Percentiles rank a stretch among this genome's conserved stretches.
Evolutionary conservation across 1,139 yeast species (phyloP).

Genomic region (Lodderomyces jiufengensis): DNA sequence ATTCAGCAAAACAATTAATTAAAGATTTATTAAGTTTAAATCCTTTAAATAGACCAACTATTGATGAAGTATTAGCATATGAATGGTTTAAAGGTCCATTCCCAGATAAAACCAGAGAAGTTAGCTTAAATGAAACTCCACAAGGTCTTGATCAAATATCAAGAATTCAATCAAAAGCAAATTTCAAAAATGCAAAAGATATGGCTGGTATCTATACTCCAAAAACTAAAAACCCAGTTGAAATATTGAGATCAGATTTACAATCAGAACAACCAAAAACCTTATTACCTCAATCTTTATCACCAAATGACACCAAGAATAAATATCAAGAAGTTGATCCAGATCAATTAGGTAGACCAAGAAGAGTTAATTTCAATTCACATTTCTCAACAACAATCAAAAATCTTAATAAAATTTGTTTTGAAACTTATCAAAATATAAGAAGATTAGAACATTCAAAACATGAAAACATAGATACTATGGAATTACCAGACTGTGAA

Average conservation of each 20-base stretch:
- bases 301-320: slow-evolving; percentile 87
- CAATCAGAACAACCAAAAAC: slow-evolving; percentile 67
- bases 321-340: slow-evolving; percentile 76
- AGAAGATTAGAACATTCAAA: slow-evolving; percentile 36
- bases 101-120: slow-evolving; percentile 67
- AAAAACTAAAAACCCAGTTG: slow-evolving; percentile 59
- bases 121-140: slow-evolving; percentile 55
- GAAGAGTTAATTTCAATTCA: slow-evolving; percentile 42
- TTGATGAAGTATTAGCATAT: slow-evolving; percentile 75
- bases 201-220: slow-evolving; percentile 61
- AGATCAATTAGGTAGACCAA: slow-evolving; percentile 34
- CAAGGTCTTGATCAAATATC: slow-evolving; percentile 56
- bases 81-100: slow-evolving; percentile 85
- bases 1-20: slow-evolving; percentile 70
- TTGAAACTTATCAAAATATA: slow-evolving; percentile 42
- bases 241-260: slow-evolving; percentile 65
- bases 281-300: slow-evolving; percentile 80
- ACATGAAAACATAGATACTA: slow-evolving; percentile 30
- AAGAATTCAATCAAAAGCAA: slow-evolving; percentile 61
- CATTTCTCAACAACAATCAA: slow-evolving; percentile 39
- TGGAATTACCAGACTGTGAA: slow-evolving; percentile 46
- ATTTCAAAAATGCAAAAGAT: slow-evolving; percentile 65
- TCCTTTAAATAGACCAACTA: slow-evolving; percentile 77
- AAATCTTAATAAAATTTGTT: slow-evolving; percentile 36
- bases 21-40: slow-evolving; percentile 69